Conservation (phyloP, 192 early-diverging fungal genomes). For the Geranomyces variabilis region DNA sequence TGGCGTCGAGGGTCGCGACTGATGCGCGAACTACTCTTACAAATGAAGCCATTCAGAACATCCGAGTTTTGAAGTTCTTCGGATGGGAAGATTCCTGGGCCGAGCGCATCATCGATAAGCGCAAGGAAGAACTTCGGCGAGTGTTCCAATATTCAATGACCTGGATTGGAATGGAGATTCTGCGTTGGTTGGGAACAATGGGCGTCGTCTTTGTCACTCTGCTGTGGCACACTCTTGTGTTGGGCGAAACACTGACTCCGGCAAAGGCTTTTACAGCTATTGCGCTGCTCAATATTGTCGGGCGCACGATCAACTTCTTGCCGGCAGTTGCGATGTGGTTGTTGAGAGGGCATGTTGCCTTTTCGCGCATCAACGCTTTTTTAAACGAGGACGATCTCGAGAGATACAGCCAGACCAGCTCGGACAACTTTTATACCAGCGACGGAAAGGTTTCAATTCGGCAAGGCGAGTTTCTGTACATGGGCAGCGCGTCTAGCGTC, state of each 20-base stretch:
- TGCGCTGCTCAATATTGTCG: slow-evolving; percentile 63
- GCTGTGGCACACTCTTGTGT: slow-evolving; percentile 55
- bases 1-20: slow-evolving; percentile 58
- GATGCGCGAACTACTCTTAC: slow-evolving; percentile 80
- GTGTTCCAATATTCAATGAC: slow-evolving; percentile 24
- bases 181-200: slow-evolving; percentile 42
- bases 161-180: slow-evolving; percentile 13
- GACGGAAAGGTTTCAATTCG: background rate
- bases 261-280: slow-evolving; percentile 68
- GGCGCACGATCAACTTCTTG: slow-evolving; percentile 52
- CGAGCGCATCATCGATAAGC: slow-evolving; percentile 63
- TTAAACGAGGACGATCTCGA: slow-evolving; percentile 73
- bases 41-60: slow-evolving; percentile 87
- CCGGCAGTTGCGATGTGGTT: slow-evolving; percentile 62
- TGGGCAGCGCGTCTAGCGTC: background rate
- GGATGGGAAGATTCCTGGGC: slow-evolving; percentile 66
- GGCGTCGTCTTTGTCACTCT: slow-evolving; percentile 64
- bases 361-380: slow-evolving; percentile 71
- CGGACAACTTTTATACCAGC: background rate
- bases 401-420: slow-evolving; percentile 19
- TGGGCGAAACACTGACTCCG: slow-evolving; percentile 61
- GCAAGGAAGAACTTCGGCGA: slow-evolving; percentile 67
- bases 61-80: slow-evolving; percentile 87
- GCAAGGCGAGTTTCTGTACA: background rate
- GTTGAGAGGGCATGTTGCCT: slow-evolving; percentile 54